Base-by-base conservation (phyloP, 371 early-diverging fungal species). In the Rhizopus microsporus region DNA sequence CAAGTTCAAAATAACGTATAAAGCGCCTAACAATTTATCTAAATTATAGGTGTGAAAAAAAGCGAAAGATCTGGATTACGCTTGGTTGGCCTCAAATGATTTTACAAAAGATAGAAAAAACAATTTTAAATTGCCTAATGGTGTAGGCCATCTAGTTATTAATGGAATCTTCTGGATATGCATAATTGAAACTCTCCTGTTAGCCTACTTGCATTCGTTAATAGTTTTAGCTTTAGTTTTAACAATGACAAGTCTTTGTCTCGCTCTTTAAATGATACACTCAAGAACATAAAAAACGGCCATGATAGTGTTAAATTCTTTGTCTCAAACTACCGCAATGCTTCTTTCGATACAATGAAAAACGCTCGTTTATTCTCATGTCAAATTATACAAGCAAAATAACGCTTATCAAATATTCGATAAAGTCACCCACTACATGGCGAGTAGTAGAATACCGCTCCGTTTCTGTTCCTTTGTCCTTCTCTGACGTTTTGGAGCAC, bases 31-130 rank as follows among this genome's bases (percentile, higher is more conserved):
- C 17, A 45, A 54, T 42, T 42, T 42, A 15, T 46, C 5, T 32
- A 30, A 46, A 52, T 6, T 15, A 34, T 62, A 62, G 62, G 56
- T 62, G 62, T 12, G 57, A 62, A 15, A 62, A 42, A 62, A 62
- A 32, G 57, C 53, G 4, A 62, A 62, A 38, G 57, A 51, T 47
- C 37, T 52, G 3, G 62, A 62, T 46, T 62, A 56, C 51, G 13
- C 56, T 4, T 62, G 62, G 57, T 15, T 62, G 2, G 57, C 17
- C 6, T n/a, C 53, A 31, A 62, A 62, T 52, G 38, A 56, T 34
- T 52, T 56, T 33, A 46, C 13, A 8, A 56, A 40, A 31, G 44
- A 62, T 35, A 62, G 49, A 37, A 40, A 47, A 7, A 35, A 23
- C 17, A 42, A 42, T 42, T 0, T 52, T 10, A 62, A 62, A 9